Percentiles rank a stretch among this genome's conserved stretches.
These are phyloP conservation scores for Trametes sanguinea DNA, from an alignment of 768 basidiomycete species.

Conservation along the genomic window DNA sequence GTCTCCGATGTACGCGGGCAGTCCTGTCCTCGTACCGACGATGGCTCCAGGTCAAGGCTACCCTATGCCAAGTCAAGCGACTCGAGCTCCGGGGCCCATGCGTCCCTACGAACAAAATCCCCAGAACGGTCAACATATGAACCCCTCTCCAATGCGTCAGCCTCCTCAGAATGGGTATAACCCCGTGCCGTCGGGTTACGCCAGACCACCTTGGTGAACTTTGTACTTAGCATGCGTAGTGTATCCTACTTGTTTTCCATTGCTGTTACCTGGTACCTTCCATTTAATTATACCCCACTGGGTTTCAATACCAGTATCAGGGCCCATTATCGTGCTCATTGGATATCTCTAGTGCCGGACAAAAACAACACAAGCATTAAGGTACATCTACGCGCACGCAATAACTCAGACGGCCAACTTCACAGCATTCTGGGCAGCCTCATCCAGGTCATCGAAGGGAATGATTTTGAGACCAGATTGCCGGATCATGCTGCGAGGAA, in stretches of 20 bases:
- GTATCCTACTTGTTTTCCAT: conserved; percentile 17
- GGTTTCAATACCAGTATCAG: conserved; percentile 7
- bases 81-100: conserved; percentile 38
- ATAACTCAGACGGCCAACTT: conserved; percentile 48
- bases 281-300: conserved; percentile 24
- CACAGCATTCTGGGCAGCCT: conserved; percentile 83
- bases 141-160: conserved; percentile 31
- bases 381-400: conserved; percentile 8
- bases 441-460: conserved; percentile 90
- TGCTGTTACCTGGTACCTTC: conserved; percentile 20
- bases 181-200: conserved; percentile 41
- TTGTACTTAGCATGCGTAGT: conserved; percentile 13
- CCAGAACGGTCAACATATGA: conserved; percentile 27
- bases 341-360: conserved; percentile 12
- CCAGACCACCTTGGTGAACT: conserved; percentile 53
- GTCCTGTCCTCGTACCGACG: conserved; percentile 67
- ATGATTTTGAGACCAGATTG: conserved; percentile 92
- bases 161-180: conserved; percentile 41
- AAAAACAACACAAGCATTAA: conserved; percentile 15
- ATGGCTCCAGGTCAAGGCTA: conserved; percentile 37
- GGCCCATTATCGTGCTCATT: conserved; percentile 12
- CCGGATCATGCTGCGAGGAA: conserved; percentile 75
- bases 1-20: conserved; percentile 60
- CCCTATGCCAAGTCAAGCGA: conserved; percentile 26
- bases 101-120: conserved; percentile 30